Conservation (phyloP, 106 monocot genomes). For the Dioscorea alata region DNA sequence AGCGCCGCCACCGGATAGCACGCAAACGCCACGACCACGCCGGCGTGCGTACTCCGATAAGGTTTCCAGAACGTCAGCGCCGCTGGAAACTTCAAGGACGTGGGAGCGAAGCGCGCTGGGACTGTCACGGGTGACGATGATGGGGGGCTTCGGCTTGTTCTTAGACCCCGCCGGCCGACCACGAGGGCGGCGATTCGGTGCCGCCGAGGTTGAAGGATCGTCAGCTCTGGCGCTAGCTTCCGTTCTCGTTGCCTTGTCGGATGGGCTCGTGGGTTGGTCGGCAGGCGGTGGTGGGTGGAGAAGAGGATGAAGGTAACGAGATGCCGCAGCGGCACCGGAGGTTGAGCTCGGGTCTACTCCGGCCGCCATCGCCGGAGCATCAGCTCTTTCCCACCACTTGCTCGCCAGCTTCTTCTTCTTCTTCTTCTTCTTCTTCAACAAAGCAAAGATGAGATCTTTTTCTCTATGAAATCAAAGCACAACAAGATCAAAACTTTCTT, state of each 20-base stretch:
- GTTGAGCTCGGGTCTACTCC: slow-evolving; percentile 28
- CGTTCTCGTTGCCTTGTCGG: slow-evolving; percentile 13
- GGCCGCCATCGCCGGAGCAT: slow-evolving; percentile 36
- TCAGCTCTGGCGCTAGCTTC: slow-evolving; percentile 4
- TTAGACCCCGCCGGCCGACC: slow-evolving; percentile 49
- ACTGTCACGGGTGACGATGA: slow-evolving; percentile 36
- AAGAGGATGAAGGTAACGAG: slow-evolving; percentile 37
- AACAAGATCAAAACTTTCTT: too few species aligned
- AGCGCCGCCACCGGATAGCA: slow-evolving; percentile 50
- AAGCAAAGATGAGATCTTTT: neutral
- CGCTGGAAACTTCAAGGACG: slow-evolving; percentile 48
- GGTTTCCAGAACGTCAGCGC: slow-evolving; percentile 54
- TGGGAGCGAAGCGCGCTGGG: slow-evolving; percentile 53
- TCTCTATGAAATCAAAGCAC: neutral
- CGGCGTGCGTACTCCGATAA: slow-evolving; percentile 56
- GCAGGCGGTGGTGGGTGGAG: slow-evolving; percentile 20
- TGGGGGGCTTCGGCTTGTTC: slow-evolving; percentile 36
- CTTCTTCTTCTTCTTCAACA: neutral
- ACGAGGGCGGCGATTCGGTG: slow-evolving; percentile 33
- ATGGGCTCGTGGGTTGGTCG: slow-evolving; percentile 6
- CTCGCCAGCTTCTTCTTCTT: slow-evolving; percentile 26
- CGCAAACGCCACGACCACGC: slow-evolving; percentile 50
- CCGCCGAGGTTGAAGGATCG: slow-evolving; percentile 4
- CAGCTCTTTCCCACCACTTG: slow-evolving; percentile 64
- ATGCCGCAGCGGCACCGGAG: neutral